phyloP scores from a whole-genome alignment of 495 filamentous ascomycete species.

The Neurospora cerealis region DNA sequence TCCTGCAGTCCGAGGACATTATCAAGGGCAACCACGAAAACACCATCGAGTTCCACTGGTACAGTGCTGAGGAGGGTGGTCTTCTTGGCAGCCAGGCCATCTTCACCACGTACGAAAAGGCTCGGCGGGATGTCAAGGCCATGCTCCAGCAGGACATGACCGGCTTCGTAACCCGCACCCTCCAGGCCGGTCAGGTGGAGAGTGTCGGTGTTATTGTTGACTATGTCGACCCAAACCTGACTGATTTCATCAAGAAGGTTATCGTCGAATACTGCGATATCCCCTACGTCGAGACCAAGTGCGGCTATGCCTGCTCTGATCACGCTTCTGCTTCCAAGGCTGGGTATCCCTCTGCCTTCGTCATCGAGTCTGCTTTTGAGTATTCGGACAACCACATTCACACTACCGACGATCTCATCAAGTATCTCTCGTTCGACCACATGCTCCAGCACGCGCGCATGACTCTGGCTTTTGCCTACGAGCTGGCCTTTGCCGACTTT shows the following conservation, averaged over 20 bases:
- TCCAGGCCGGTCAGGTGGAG: constrained; percentile 75
- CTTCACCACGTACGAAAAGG: constrained; percentile 73
- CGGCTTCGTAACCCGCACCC: constrained; percentile 73
- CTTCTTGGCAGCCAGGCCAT: constrained; percentile 85
- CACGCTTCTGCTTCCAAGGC: constrained; percentile 95
- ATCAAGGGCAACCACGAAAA: constrained; percentile 53
- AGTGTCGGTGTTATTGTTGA: constrained; percentile 90
- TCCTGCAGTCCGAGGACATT: constrained; percentile 41
- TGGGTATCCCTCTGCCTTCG: constrained; percentile 90
- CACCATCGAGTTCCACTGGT: constrained; percentile 98
- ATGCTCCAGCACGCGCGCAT: constrained; percentile 96
- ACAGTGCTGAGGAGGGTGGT: constrained; percentile 90
- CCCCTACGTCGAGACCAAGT: constrained; percentile 83
- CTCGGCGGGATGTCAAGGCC: constrained; percentile 71
- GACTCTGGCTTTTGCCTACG: constrained; percentile 82
- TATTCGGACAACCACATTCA: constrained; percentile 85
- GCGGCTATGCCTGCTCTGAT: constrained; percentile 95
- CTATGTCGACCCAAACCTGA: constrained; percentile 73
- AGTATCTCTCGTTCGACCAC: constrained; percentile 87
- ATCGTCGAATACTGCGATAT: constrained; percentile 86
- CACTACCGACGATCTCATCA: constrained; percentile 76
- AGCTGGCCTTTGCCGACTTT: constrained; percentile 64
- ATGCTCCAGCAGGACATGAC: constrained; percentile 99
- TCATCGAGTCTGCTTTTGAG: constrained; percentile 84
- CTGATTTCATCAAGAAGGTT: constrained; percentile 84